Conservation (phyloP, 2,329 filamentous ascomycete species). For the Didymella pinodella region DNA sequence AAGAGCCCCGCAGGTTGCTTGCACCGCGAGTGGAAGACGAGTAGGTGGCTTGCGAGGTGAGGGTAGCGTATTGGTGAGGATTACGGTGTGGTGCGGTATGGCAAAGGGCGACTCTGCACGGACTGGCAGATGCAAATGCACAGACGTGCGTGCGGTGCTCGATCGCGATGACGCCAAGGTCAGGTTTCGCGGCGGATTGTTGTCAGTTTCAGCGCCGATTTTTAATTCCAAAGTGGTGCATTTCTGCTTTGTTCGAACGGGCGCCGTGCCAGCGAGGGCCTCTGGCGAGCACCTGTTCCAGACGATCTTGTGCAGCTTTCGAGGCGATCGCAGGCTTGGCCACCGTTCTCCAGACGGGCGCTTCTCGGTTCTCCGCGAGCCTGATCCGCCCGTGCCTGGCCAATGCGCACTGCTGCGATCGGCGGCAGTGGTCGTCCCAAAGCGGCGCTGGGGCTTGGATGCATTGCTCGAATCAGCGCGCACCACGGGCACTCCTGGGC, state of each 20-base stretch:
- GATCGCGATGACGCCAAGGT: conserved; percentile 45
- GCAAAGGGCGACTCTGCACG: conserved; percentile 27
- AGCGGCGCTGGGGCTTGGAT: conserved; percentile 23
- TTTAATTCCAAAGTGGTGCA: neutral
- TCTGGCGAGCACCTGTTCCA: conserved; percentile 20
- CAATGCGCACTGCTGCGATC: conserved; percentile 34
- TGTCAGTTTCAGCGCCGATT: conserved; percentile 18
- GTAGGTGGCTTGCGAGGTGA: conserved; percentile 31
- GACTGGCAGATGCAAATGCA: conserved; percentile 29
- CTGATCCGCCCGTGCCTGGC: conserved; percentile 28
- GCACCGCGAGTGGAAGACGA: conserved; percentile 28
- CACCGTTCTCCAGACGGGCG: conserved; percentile 31
- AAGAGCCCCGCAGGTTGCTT: conserved; percentile 6
- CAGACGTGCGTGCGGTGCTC: conserved; percentile 16
- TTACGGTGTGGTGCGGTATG: conserved; percentile 21
- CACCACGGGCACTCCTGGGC: conserved; percentile 22
- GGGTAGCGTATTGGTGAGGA: conserved; percentile 16
- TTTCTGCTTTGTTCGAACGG: conserved; percentile 4
- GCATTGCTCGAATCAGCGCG: conserved; percentile 34
- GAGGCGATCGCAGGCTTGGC: conserved; percentile 39
- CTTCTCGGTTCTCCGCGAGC: conserved; percentile 32
- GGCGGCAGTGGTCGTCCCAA: conserved; percentile 25
- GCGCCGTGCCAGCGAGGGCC: neutral
- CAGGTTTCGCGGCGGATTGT: conserved; percentile 18
- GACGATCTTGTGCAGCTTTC: conserved; percentile 31